Evolutionary conservation across 2,329 filamentous ascomycete genomes (phyloP).

Genomic region (Curvularia sp.): DNA sequence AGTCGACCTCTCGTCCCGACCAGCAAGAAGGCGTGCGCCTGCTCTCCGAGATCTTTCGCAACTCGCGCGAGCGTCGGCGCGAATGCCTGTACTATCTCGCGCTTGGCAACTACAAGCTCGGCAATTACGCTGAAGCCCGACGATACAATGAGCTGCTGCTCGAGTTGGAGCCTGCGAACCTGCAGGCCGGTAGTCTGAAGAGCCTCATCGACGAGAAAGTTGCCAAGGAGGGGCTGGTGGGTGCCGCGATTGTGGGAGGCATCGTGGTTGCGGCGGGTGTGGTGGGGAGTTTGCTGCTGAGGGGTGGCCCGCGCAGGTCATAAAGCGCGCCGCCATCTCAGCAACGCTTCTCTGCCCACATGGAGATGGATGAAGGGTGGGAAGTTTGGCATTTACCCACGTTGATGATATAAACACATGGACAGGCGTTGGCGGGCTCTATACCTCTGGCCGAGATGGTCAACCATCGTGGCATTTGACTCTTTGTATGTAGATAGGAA

Average conservation of each 20-base stretch:
- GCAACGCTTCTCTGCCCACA: not conserved
- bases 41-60: conserved; percentile 95
- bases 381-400: not conserved
- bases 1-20: conserved; percentile 81
- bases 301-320: conserved; percentile 69
- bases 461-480: conserved; percentile 12
- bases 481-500: conserved; percentile 16
- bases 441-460: conserved; percentile 27
- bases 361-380: not conserved
- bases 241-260: conserved; percentile 92
- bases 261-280: conserved; percentile 93
- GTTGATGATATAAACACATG: conserved; percentile 19
- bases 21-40: conserved; percentile 94
- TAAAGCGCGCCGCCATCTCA: conserved; percentile 26
- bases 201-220: conserved; percentile 95
- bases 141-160: conserved; percentile 93
- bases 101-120: conserved; percentile 96
- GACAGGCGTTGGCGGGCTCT: conserved; percentile 40
- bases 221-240: conserved; percentile 89
- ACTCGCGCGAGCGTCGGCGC: conserved; percentile 86
- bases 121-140: conserved; percentile 93
- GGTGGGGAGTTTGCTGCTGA: conserved; percentile 84
- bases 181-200: conserved; percentile 87
- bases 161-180: conserved; percentile 87
- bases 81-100: conserved; percentile 99